These are phyloP conservation scores for Trichothecium sympodiale DNA, from an alignment of 2,329 filamentous ascomycete species.

Conservation along the genomic window DNA sequence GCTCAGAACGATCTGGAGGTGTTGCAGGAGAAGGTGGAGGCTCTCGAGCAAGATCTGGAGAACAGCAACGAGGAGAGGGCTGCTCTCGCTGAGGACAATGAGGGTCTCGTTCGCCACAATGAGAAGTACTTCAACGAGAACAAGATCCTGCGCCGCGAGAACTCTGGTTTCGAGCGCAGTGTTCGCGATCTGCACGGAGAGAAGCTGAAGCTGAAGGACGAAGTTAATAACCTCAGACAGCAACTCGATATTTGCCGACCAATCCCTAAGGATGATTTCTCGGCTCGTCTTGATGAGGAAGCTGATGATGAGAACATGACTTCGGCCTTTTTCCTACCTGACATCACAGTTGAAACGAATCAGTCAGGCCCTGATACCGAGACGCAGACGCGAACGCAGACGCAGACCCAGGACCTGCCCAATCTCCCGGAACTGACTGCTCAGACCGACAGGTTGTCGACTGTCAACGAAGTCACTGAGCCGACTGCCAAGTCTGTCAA, in stretches of 20 bases:
- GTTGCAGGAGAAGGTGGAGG: conserved; percentile 28
- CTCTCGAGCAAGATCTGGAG: conserved; percentile 24
- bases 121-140: conserved; percentile 44
- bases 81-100: conserved; percentile 37
- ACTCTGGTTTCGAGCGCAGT: conserved; percentile 34
- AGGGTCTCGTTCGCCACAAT: conserved; percentile 41
- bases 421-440: conserved; percentile 19
- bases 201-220: conserved; percentile 34
- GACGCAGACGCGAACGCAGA: conserved; percentile 16
- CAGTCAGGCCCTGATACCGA: conserved; percentile 12
- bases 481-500: conserved; percentile 16
- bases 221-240: conserved; percentile 32
- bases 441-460: conserved; percentile 17
- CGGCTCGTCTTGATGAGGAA: conserved; percentile 21
- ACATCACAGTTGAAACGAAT: conserved; percentile 41
- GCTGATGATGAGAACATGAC: conserved; percentile 42
- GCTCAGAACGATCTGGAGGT: conserved; percentile 29
- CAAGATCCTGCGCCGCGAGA: conserved; percentile 36
- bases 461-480: conserved; percentile 16
- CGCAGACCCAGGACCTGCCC: conserved; percentile 18
- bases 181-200: conserved; percentile 34
- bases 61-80: conserved; percentile 30
- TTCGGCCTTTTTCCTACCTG: conserved; percentile 46
- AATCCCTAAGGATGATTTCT: conserved; percentile 23
- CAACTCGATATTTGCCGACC: conserved; percentile 31